Percentiles rank a stretch among this genome's conserved stretches.
These are phyloP conservation scores for Tricholoma terreum DNA, from an alignment of 768 basidiomycete species.

Conservation along the genomic window DNA sequence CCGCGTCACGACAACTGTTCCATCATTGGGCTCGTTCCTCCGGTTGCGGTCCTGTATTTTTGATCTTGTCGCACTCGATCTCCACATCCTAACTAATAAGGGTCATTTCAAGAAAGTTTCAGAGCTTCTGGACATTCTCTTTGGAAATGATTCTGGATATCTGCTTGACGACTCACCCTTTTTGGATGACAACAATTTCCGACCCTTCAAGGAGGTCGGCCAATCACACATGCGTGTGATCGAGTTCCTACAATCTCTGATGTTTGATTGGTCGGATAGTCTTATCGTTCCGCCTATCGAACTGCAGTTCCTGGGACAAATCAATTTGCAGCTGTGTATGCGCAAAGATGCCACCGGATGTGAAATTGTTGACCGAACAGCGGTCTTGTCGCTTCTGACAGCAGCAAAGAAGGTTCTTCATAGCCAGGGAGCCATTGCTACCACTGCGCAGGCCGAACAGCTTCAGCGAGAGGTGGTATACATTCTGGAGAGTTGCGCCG, in stretches of 20 bases:
- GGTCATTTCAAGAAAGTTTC: slow-evolving; percentile 70
- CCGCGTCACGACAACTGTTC: slow-evolving; percentile 62
- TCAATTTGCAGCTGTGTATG: slow-evolving; percentile 70
- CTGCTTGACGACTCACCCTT: slow-evolving; percentile 30
- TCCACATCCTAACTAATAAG: slow-evolving; percentile 80
- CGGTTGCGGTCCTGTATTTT: slow-evolving; percentile 82
- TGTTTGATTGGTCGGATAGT: slow-evolving; percentile 86
- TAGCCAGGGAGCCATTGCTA: slow-evolving; percentile 62
- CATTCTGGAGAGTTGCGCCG: slow-evolving; percentile 77
- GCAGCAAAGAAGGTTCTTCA: slow-evolving; percentile 60
- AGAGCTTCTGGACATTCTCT: slow-evolving; percentile 78
- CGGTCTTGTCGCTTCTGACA: slow-evolving; percentile 68
- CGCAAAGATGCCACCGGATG: slow-evolving; percentile 70
- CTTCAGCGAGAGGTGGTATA: slow-evolving; percentile 68
- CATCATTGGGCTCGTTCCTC: slow-evolving; percentile 71
- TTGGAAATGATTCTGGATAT: slow-evolving; percentile 58
- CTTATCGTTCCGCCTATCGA: slow-evolving; percentile 55
- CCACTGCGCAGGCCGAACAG: slow-evolving; percentile 59
- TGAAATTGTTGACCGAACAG: slow-evolving; percentile 75
- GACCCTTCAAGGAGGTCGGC: slow-evolving; percentile 67
- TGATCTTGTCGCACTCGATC: slow-evolving; percentile 82
- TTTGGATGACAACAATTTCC: slow-evolving; percentile 49
- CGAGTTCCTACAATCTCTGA: slow-evolving; percentile 82
- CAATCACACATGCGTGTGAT: slow-evolving; percentile 85
- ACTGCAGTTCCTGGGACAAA: slow-evolving; percentile 58